Evolutionary conservation across 768 basidiomycete species (phyloP).

Genomic region (Scleroderma bovista): DNA sequence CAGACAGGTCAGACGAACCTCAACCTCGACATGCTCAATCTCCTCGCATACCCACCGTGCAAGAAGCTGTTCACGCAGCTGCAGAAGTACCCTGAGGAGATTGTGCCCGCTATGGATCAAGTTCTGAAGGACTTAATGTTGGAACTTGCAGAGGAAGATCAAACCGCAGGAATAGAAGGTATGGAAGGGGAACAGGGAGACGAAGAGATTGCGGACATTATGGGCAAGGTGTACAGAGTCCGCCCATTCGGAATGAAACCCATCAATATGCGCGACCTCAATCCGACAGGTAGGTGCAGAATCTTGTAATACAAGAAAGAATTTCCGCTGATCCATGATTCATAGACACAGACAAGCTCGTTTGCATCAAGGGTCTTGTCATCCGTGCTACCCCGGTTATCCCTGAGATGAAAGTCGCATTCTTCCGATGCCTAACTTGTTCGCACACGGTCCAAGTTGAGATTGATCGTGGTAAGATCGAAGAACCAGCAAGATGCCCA

Average conservation of each 20-base stretch:
- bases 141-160: constrained; percentile 79
- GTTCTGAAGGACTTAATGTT: constrained; percentile 91
- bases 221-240: constrained; percentile 86
- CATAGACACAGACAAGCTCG: constrained; percentile 95
- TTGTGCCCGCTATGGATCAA: constrained; percentile 96
- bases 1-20: constrained; percentile 89
- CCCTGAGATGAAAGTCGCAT: constrained; percentile 98
- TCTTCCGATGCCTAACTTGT: constrained; percentile 95
- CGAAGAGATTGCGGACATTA: constrained; percentile 84
- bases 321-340: not conserved
- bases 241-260: constrained; percentile 81
- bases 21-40: constrained; percentile 84
- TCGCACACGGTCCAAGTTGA: constrained; percentile 96
- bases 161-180: constrained; percentile 61
- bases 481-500: constrained; percentile 87
- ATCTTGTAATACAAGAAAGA: not conserved
- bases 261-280: constrained; percentile 92
- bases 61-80: constrained; percentile 83
- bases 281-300: constrained; percentile 68
- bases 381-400: constrained; percentile 97
- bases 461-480: constrained; percentile 96
- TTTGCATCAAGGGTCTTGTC: constrained; percentile 93
- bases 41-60: constrained; percentile 79
- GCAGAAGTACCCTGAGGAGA: constrained; percentile 92
- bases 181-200: constrained; percentile 74